Base-by-base conservation (phyloP, 2,329 filamentous ascomycete species). In the Falciphora oryzae region DNA sequence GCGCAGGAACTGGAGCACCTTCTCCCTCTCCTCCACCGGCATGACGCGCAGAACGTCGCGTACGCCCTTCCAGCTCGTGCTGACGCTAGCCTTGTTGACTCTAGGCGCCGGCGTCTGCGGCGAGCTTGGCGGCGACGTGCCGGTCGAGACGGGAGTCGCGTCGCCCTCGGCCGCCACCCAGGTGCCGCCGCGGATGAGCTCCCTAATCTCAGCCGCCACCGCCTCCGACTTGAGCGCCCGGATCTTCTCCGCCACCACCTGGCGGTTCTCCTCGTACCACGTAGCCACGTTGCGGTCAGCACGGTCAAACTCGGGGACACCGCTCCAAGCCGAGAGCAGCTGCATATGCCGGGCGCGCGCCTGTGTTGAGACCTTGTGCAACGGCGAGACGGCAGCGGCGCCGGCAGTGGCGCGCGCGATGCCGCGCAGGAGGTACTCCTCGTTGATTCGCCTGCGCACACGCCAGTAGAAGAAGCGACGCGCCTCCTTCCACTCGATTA, bases 381-480 rank as follows among this genome's bases (percentile, higher is more conserved):
- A 57, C 22, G 44, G 27, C 10, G 63, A 56, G 22, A 50, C 32
- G 25, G 63, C 29, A 58, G 63, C 35, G 25, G 57, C 72, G 63
- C 77, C 77, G 60, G 79, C 73, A 50, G 75, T 70, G 14, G 77
- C 75, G 13, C 76, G 69, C 6, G 81, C 82, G 85, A 99, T 92
- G 79, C 92, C 92, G 81, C 93, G 95, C 76, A 99, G 85, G 71
- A 99, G 92, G 78, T 96, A 92, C 81, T 99, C 95, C 81, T 99
- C 95, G 79, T 96, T 98, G 75, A 99, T 85, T 80, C 95, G 88
- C 75, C 95, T 91, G 78, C 96, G 93, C 68, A 97, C 89, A 79
- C 95, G 94, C 95, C 96, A 99, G 90, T 98, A 99, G 85, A 99
- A 98, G 91, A 95, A 98, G 74, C 94, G 90, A 69, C 95, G 89